These are phyloP conservation scores for Macrolepiota dolichaula DNA, from an alignment of 768 basidiomycete genomes.

Conservation along the genomic window DNA sequence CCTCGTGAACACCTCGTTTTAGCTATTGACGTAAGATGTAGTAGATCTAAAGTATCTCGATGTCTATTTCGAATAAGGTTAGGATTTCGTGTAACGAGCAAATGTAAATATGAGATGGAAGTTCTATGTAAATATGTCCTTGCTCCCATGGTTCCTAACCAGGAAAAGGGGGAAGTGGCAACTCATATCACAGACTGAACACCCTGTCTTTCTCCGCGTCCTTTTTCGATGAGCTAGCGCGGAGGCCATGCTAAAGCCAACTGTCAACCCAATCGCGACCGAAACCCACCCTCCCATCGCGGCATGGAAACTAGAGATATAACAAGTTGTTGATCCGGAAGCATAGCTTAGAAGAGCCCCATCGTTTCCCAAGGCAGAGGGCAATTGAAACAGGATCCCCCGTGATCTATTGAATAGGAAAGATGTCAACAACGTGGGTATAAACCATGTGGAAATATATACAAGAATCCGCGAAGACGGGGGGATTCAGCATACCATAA, in stretches of 20 bases:
- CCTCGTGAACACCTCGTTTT: not conserved
- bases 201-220: slow-evolving; percentile 44
- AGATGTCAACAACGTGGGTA: not conserved
- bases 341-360: slow-evolving; percentile 77
- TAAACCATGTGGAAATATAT: not conserved
- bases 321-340: slow-evolving; percentile 49
- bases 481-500: slow-evolving; percentile 53
- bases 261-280: slow-evolving; percentile 76
- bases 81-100: not conserved
- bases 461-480: not conserved
- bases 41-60: not conserved
- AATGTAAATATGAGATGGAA: not conserved
- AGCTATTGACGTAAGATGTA: not conserved
- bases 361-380: slow-evolving; percentile 76
- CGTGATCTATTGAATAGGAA: slow-evolving; percentile 44
- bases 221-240: slow-evolving; percentile 64
- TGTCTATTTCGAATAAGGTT: not conserved
- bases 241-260: slow-evolving; percentile 71
- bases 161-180: not conserved
- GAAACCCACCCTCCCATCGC: slow-evolving; percentile 75
- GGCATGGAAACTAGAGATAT: slow-evolving; percentile 69
- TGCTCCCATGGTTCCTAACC: not conserved
- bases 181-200: not conserved
- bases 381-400: slow-evolving; percentile 85
- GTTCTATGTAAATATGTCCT: not conserved